Evolutionary conservation across 1,284 basidiomycete species (phyloP), one percentile per base, ranked within the genome.

Genomic region (Agroathelia rolfsii): DNA sequence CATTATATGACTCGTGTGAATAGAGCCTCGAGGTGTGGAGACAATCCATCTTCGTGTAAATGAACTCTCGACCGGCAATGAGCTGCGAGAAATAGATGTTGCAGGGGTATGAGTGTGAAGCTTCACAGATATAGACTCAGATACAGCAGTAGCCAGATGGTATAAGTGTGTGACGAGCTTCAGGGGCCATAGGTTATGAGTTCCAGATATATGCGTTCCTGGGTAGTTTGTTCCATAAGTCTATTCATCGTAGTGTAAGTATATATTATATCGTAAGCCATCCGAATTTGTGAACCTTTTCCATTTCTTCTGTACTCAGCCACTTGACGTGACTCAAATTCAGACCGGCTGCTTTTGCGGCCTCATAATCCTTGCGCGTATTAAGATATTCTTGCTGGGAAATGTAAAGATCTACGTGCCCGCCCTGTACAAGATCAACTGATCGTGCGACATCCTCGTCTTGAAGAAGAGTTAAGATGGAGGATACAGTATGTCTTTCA

Each of bases 131-230:
- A 73, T 53, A 1, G 46, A 44, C 3, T 46, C 36, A 2, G 58
- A 45, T 6, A 47, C 49, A 8, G 43, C 43, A 27, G 49, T 50
- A 1, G 72, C 61, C 6, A 63, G 49, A 10, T 61, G 51, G 46
- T 66, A 85, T 4, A 87, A 54, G 24, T 70, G 60, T 0, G 78
- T 76, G 38, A 83, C 79, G 27, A 83, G 61, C 45, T 86, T 85
- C 41, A 79, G 66, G 0, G 83, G 84, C 77, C 79, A 87, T 16
- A 88, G 48, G 42, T 84, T 86, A 49, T 76, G 56, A n/a, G n/a
- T n/a, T 0, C 66, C 76, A 0, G 66, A 64, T 13, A 55, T 55
- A 30, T 51, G 59, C 11, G 72, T 58, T 3, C 55, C 77, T 0
- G 76, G 68, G 43, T 70, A 71, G 5, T 58, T 50, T 0, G 71